phyloP scores from a whole-genome alignment of 129 eudicot species.

The Helichrysum umbraculigerum region DNA sequence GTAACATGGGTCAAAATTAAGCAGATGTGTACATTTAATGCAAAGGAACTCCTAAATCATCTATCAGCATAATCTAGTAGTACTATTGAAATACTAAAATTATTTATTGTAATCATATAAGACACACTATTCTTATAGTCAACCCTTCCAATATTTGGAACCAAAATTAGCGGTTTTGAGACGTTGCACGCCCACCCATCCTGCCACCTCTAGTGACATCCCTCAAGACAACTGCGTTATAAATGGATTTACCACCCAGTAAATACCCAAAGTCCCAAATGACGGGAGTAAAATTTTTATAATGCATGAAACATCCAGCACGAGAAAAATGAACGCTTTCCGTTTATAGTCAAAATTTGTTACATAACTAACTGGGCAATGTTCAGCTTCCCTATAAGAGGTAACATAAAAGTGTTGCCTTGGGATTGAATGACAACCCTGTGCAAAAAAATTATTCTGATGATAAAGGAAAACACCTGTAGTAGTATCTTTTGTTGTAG shows the following conservation, averaged over 20 bases:
- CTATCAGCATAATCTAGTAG: neutral
- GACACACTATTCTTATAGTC: too few species aligned
- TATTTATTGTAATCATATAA: neutral
- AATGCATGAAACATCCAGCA: neutral
- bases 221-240: neutral
- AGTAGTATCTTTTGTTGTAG: neutral
- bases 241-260: neutral
- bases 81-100: neutral
- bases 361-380: neutral
- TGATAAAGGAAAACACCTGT: neutral
- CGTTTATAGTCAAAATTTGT: neutral
- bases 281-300: neutral
- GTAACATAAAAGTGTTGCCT: slow-evolving; percentile 1
- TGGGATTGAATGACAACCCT: neutral
- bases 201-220: neutral
- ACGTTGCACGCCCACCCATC: neutral
- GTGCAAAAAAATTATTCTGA: slow-evolving; percentile 20
- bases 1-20: neutral
- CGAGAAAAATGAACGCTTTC: neutral
- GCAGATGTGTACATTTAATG: neutral
- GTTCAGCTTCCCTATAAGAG: neutral
- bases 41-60: neutral
- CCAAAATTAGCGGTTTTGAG: neutral
- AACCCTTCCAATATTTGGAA: neutral
- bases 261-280: slow-evolving; percentile 1